Base-by-base conservation (phyloP, 2,329 filamentous ascomycete genomes). In the Neonectria hederae region DNA sequence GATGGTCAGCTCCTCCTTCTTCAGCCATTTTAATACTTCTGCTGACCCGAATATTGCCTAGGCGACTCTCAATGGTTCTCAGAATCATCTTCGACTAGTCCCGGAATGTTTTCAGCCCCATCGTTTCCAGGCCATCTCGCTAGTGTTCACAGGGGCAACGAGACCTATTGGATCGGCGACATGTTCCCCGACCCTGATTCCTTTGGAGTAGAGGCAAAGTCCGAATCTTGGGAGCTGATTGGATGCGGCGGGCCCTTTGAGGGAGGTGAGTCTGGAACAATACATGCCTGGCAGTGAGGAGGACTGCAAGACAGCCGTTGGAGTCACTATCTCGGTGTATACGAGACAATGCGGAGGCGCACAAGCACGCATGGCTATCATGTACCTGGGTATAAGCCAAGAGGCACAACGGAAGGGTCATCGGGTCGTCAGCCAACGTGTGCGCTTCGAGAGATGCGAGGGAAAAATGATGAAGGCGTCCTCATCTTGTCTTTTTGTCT, bases 391-490 rank as follows among this genome's bases (percentile, higher is more conserved):
- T 24, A 22, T 46, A 6, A 24, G 21, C 6, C 14, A 48, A 32
- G 7, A 14, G 11, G n/a, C 6, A 21, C n/a, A 22, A 51, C n/a
- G 9, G 8, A 13, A 22, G 3, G 19, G 5, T 11, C n/a, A 51
- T 32, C 32, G 46, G 4, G n/a, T 32, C n/a, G 8, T 49, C 14
- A 4, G 26, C n/a, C 26, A 49, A 49, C 28, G 17, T 21, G 13
- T 28, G 45, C 19, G 45, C 14, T 14, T 28, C 2, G 17, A n/a
- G 28, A 21, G 11, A 32, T 21, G 30, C 11, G 28, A 32, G 28
- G 24, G 49, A 55, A 54, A 42, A 35, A 8, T 24, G 28, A 57
- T 17, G 62, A 65, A 40, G 52, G 53, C 35, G 53, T 56, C 52
- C 53, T 57, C 40, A 52, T 52, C 28, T 21, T 30, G 28, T 54